Evolutionary conservation across 768 basidiomycete genomes (phyloP).

Genomic region (Boletus reticuloceps): DNA sequence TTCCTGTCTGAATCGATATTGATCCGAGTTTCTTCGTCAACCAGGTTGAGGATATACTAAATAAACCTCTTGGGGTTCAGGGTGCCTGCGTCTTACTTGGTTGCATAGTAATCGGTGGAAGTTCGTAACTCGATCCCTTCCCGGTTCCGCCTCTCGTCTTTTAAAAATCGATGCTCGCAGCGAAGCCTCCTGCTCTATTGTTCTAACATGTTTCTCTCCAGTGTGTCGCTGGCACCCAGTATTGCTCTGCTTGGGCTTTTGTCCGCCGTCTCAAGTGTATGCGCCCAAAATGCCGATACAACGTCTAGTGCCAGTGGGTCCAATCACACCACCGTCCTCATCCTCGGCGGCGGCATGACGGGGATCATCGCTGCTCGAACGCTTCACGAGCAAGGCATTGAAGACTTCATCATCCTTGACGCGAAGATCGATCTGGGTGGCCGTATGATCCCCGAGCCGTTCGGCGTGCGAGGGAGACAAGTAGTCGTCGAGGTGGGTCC

Average conservation of each 20-base stretch:
- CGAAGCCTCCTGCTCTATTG: too few species aligned
- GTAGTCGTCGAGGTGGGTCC: conserved; percentile 55
- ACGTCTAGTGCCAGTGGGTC: neutral
- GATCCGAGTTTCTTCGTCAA: too few species aligned
- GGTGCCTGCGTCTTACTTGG: too few species aligned
- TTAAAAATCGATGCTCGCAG: neutral
- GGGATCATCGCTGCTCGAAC: conserved; percentile 68
- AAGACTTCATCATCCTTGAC: conserved; percentile 61
- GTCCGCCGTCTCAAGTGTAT: neutral
- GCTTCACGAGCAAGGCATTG: conserved; percentile 49
- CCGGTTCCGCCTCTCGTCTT: neutral
- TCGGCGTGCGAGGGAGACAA: conserved; percentile 39
- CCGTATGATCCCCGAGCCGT: conserved; percentile 47
- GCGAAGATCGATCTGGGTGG: conserved; percentile 58
- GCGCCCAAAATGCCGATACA: conserved; percentile 13
- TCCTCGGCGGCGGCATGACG: conserved; percentile 65
- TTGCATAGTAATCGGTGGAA: too few species aligned
- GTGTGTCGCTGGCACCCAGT: neutral
- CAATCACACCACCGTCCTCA: conserved; percentile 41
- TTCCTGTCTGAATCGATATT: too few species aligned
- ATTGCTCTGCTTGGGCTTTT: conserved; percentile 6
- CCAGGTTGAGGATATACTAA: too few species aligned
- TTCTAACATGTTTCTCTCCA: conserved; percentile 13
- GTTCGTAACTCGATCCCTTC: too few species aligned
- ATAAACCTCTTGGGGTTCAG: too few species aligned